A percentile compares a stretch with the other conserved stretches of the same genome.
phyloP scores from a whole-genome alignment of 495 filamentous ascomycete genomes.

The Aspergillus leporis region DNA sequence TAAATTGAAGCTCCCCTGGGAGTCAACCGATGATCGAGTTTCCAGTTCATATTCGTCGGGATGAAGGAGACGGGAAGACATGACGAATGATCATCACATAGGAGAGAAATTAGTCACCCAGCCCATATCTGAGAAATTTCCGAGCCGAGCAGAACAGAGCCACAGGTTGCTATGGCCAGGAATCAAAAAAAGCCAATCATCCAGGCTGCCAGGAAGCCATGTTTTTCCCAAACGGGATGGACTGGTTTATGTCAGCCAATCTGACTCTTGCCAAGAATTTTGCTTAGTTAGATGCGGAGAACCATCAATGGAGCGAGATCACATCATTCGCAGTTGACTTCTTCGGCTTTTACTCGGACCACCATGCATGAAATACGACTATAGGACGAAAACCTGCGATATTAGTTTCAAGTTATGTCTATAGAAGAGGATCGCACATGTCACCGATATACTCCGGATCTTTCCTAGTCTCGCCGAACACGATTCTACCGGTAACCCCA shows the following conservation, averaged over 20 bases:
- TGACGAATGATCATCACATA: constrained; percentile 25
- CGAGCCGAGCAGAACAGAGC: not conserved
- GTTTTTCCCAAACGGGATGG: not conserved
- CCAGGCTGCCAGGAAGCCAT: constrained; percentile 7
- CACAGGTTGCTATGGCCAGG: not conserved
- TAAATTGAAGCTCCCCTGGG: constrained; percentile 48
- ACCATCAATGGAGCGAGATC: not conserved
- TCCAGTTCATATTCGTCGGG: constrained; percentile 51
- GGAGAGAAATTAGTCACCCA: constrained; percentile 1
- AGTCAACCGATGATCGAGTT: constrained; percentile 46
- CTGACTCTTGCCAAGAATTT: not conserved
- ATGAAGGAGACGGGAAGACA: constrained; percentile 44
- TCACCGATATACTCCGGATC: constrained; percentile 2
- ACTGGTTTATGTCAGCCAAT: constrained; percentile 13
- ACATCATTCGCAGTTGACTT: not conserved
- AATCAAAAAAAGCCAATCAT: not conserved
- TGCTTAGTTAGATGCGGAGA: not conserved
- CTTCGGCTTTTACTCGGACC: not conserved
- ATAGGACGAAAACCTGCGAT: not conserved
- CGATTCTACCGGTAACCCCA: not conserved
- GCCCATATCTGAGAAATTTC: constrained; percentile 16
- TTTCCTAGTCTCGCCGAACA: constrained; percentile 12
- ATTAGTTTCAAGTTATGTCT: constrained; percentile 6
- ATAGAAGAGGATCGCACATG: not conserved
- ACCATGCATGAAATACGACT: not conserved